Conservation (phyloP, 192 early-diverging fungal genomes). For the Mortierella alpina region DNA sequence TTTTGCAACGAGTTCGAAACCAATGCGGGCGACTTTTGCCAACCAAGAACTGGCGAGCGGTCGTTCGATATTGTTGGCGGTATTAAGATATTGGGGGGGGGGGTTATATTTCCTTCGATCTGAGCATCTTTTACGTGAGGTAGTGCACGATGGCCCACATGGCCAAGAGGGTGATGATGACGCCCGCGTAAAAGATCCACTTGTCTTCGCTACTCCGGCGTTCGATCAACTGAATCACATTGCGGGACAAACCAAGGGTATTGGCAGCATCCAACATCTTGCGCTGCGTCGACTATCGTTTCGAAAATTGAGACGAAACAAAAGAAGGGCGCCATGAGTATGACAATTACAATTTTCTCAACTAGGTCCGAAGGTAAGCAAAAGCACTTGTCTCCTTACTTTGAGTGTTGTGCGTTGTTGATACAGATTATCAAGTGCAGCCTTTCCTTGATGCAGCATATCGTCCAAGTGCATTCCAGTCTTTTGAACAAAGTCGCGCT, state of each 20-base stretch:
- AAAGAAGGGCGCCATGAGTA: background rate
- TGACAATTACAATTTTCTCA: background rate
- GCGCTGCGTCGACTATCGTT: conserved; percentile 63
- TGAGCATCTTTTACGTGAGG: conserved; percentile 42
- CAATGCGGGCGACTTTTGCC: no score
- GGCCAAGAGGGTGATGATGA: conserved; percentile 58
- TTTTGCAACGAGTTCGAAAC: no score
- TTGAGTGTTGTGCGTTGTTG: conserved; percentile 68
- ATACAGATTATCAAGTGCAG: conserved; percentile 61
- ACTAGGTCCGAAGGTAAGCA: background rate
- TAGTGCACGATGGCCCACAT: conserved; percentile 69
- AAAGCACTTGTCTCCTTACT: conserved; percentile 33
- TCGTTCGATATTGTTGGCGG: no score
- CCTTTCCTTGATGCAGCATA: conserved; percentile 63
- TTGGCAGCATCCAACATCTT: conserved; percentile 67
- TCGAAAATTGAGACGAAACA: background rate
- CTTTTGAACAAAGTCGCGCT: conserved; percentile 58
- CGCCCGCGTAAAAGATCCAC: conserved; percentile 70
- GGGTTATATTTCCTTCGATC: background rate
- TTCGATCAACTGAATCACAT: conserved; percentile 69
- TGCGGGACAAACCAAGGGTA: conserved; percentile 68
- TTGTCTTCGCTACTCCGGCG: conserved; percentile 66
- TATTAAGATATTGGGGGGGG: no score
- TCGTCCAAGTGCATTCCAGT: conserved; percentile 65
- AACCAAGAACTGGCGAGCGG: no score